These are phyloP conservation scores for Spiraea crenata DNA, from an alignment of 331 rosid species.

Conservation along the genomic window DNA sequence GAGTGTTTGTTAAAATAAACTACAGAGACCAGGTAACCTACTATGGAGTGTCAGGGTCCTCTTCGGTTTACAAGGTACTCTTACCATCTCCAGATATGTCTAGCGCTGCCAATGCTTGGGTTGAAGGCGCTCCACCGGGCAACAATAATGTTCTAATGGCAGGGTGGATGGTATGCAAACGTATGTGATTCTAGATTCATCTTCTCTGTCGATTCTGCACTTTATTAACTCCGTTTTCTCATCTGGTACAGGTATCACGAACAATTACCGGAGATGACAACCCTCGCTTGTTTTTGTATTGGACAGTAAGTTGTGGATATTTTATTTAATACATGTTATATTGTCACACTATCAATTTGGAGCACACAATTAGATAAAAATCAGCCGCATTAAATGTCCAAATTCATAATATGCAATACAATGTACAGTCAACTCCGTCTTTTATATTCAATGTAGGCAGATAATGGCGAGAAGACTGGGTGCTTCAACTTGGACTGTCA, in stretches of 20 bases:
- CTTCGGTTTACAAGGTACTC: background rate
- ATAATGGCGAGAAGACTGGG: background rate
- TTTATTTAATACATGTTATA: background rate
- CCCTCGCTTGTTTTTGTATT: background rate
- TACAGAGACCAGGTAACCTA: background rate
- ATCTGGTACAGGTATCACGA: background rate
- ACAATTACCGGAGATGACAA: background rate
- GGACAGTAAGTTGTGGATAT: background rate
- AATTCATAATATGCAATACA: background rate
- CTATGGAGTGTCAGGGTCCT: background rate
- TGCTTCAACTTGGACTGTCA: constrained; percentile 14
- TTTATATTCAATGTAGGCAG: background rate
- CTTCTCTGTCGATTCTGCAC: background rate
- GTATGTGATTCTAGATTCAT: background rate
- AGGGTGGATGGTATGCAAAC: background rate
- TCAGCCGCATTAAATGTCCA: background rate
- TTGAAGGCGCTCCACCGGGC: background rate
- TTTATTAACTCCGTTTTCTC: background rate
- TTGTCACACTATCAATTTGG: background rate
- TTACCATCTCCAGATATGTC: background rate
- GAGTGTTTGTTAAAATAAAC: background rate
- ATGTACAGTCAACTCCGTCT: background rate
- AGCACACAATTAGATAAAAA: background rate
- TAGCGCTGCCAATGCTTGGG: background rate
- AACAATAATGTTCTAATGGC: background rate